Percentiles rank a stretch among this genome's conserved stretches.
phyloP scores from a whole-genome alignment of 495 filamentous ascomycete genomes.

The Diplogelasinospora grovesii region DNA sequence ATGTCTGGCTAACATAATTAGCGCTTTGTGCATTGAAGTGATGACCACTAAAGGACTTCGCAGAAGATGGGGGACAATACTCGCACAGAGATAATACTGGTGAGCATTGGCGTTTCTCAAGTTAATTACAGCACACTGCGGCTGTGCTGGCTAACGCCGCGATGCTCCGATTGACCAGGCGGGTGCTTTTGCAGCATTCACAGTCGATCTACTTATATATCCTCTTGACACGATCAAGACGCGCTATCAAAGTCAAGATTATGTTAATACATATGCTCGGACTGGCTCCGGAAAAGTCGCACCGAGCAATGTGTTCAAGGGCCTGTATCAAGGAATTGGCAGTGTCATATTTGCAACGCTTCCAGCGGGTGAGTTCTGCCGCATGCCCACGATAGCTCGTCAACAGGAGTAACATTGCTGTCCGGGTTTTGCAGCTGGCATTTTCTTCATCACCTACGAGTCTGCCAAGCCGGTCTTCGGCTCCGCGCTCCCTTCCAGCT shows the following conservation, averaged over 20 bases:
- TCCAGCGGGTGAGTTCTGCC: slow-evolving; percentile 59
- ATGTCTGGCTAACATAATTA: no score
- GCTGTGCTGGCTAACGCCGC: not conserved
- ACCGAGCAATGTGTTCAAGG: slow-evolving; percentile 53
- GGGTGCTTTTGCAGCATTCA: slow-evolving; percentile 74
- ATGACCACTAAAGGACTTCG: no score
- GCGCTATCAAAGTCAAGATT: slow-evolving; percentile 71
- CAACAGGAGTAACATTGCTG: no score
- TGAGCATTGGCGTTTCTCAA: not conserved
- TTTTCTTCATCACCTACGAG: slow-evolving; percentile 91
- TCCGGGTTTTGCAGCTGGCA: slow-evolving; percentile 51
- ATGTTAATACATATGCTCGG: slow-evolving; percentile 52
- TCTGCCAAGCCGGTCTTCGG: slow-evolving; percentile 51
- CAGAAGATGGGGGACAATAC: slow-evolving; percentile 3
- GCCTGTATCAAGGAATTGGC: slow-evolving; percentile 83
- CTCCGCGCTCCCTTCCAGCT: slow-evolving; percentile 24
- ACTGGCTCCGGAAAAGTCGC: slow-evolving; percentile 47
- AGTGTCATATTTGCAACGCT: slow-evolving; percentile 83
- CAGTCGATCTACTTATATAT: slow-evolving; percentile 74
- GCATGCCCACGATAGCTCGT: not conserved
- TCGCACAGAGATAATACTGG: not conserved
- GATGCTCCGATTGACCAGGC: slow-evolving; percentile 56
- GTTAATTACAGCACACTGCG: no score
- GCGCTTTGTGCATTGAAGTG: no score
- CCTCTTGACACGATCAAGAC: slow-evolving; percentile 84